Percentiles rank a stretch among this genome's conserved stretches.
These are phyloP conservation scores for Cocos nucifera DNA, from an alignment of 176 grass and related monocot genomes.

Conservation along the genomic window DNA sequence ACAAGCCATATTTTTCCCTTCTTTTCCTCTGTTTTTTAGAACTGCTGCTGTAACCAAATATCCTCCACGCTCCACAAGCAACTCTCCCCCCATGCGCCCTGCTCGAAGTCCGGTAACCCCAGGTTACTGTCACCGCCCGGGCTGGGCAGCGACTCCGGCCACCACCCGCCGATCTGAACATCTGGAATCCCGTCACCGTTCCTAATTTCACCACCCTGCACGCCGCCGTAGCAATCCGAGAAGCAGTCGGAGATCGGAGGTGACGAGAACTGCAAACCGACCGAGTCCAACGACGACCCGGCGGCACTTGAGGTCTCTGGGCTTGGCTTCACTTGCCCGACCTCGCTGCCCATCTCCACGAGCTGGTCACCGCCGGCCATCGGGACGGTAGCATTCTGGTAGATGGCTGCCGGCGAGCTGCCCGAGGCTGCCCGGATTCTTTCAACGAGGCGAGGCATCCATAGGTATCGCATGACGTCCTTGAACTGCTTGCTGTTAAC, in stretches of 20 bases:
- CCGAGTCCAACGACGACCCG: neutral
- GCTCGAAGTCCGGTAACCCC: neutral
- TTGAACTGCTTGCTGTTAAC: conserved; percentile 17
- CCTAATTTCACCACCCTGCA: neutral
- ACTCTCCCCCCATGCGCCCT: conserved; percentile 3
- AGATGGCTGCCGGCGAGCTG: neutral
- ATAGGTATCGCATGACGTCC: conserved; percentile 11
- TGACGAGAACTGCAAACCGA: conserved; percentile 1
- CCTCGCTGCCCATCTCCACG: neutral
- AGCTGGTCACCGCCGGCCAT: neutral
- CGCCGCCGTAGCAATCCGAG: neutral
- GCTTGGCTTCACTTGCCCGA: conserved; percentile 3
- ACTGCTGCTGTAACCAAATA: conserved; percentile 4
- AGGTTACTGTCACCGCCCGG: neutral
- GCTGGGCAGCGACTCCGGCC: conserved; percentile 4
- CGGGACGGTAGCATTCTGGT: neutral
- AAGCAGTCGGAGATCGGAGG: conserved; percentile 3
- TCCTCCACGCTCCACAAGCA: conserved; percentile 7
- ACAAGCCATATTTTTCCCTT: neutral
- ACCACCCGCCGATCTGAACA: conserved; percentile 22
- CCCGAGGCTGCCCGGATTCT: neutral
- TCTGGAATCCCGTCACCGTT: neutral
- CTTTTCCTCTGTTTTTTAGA: neutral
- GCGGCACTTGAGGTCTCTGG: conserved; percentile 29
- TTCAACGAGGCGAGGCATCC: conserved; percentile 8